These are phyloP conservation scores for Endotrypanum monterogeii DNA, from an alignment of 208 protist genomes.

Conservation along the genomic window DNA sequence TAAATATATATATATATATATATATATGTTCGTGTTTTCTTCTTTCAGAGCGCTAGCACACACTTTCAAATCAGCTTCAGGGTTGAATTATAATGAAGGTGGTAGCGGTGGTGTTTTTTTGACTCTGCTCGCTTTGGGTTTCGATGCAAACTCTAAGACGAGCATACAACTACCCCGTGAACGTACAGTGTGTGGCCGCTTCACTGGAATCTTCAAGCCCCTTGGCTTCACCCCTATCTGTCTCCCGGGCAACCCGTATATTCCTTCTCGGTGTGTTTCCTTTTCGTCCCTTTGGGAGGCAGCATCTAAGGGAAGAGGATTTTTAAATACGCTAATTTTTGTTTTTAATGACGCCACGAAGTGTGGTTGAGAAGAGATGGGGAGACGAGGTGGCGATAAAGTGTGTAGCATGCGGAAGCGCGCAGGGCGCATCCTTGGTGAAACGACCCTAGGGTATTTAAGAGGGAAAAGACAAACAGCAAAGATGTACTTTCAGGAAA, in stretches of 20 bases:
- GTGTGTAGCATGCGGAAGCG: background rate
- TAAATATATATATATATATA: no score
- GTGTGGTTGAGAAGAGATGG: background rate
- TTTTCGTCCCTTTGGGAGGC: background rate
- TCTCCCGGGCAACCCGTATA: constrained; percentile 2
- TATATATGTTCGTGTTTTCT: no score
- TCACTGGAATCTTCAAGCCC: background rate
- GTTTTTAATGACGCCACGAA: background rate
- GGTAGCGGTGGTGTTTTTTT: no score
- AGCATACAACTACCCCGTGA: background rate
- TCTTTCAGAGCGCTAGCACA: background rate
- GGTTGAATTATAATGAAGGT: background rate
- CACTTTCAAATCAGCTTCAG: background rate
- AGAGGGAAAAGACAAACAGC: no score
- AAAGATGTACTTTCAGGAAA: no score
- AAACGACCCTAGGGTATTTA: no score
- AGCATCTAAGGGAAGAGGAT: background rate
- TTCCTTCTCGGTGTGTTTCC: background rate
- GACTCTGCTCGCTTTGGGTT: no score
- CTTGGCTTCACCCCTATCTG: background rate
- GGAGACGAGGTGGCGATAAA: background rate
- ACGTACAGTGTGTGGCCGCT: background rate
- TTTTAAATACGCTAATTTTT: background rate
- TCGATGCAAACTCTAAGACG: background rate
- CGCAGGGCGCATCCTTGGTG: background rate